Base-by-base conservation (phyloP, 2,329 filamentous ascomycete genomes). In the Pleoardoris graminearum region DNA sequence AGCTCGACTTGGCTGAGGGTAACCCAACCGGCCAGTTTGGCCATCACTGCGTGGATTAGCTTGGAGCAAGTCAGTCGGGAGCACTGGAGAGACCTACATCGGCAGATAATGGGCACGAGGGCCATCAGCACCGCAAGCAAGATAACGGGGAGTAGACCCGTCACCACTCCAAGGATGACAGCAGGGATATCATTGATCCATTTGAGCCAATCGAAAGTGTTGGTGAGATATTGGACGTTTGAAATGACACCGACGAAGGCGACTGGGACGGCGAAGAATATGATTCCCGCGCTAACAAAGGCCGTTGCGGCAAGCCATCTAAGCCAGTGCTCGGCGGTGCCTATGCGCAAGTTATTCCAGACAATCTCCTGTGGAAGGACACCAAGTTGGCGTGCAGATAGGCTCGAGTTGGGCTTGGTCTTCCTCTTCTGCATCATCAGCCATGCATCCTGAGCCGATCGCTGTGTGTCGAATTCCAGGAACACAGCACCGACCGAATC, bases 381-480 rank as follows among this genome's bases (percentile, higher is more conserved):
- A 51, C 75, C 76, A 21, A 79, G 69, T 27, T 75, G 72, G 5
- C 74, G 74, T 42, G 76, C 74, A 27, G 69, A 51, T 30, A 77
- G 60, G 48, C 69, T 70, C 19, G 57, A 61, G 53, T 71, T 68
- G 22, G 69, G 70, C 55, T 65, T 70, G 21, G 61, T 68, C 61
- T 71, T 71, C 36, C 61, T 53, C 33, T 55, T 54, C 61, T 75
- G 53, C 68, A 72, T 72, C 65, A 89, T 84, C 72, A 97, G 91
- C 74, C 85, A 91, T 16, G 93, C 93, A 46, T 85, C 82, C 72
- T 97, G 91, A 7, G 94, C 94, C 53, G 89, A 87, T 51, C 86
- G 83, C 72, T 97, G 92, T 4, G 81, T 85, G 53, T 84, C 81
- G 66, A 97, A 99, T 68, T 96, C 90, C 54, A 97, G 84, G 67